These are phyloP conservation scores for Nicotiana obtusifolia DNA, from an alignment of 257 asterid species.

Conservation along the genomic window DNA sequence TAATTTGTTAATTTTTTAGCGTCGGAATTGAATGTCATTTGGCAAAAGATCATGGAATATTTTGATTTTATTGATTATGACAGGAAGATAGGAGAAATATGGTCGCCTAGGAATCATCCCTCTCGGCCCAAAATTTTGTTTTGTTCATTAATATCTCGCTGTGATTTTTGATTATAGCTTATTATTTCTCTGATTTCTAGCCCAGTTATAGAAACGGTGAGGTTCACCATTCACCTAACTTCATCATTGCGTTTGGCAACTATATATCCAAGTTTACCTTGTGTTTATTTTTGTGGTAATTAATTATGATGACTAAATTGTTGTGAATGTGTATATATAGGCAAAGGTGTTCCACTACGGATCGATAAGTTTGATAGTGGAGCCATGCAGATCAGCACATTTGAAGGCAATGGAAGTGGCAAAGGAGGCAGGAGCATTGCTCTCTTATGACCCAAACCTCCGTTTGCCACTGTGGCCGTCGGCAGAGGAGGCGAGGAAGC, in stretches of 20 bases:
- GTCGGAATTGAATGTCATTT: not conserved
- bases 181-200: not conserved
- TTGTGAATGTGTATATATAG: conserved; percentile 15
- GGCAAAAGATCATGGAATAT: not conserved
- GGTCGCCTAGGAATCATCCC: not conserved
- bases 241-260: not conserved
- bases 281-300: not conserved
- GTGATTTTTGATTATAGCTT: not conserved
- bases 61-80: not conserved
- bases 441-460: conserved; percentile 89
- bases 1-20: not conserved
- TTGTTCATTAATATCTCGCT: not conserved
- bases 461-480: conserved; percentile 87
- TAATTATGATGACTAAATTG: too few species aligned
- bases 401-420: conserved; percentile 93
- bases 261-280: not conserved
- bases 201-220: not conserved
- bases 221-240: not conserved
- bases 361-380: conserved; percentile 91
- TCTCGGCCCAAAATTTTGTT: not conserved
- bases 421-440: conserved; percentile 80
- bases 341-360: conserved; percentile 93
- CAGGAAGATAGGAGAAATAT: not conserved
- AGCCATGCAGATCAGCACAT: conserved; percentile 97
- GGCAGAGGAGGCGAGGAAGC: conserved; percentile 63